Conservation (phyloP, 345 rosid genomes). For the Linum tenue region DNA sequence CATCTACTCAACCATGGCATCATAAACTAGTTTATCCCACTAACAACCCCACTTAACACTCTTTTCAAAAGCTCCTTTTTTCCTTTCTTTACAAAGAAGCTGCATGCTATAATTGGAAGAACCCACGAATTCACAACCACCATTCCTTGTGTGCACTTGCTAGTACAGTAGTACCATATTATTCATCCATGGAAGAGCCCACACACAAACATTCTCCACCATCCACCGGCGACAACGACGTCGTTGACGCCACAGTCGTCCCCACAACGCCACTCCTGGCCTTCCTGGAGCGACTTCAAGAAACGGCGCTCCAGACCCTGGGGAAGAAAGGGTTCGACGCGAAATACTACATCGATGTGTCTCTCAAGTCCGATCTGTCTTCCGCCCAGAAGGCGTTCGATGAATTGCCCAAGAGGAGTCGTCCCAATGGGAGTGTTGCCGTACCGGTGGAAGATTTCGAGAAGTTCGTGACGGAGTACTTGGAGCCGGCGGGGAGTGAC, state of each 20-base stretch:
- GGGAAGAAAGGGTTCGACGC: conserved; percentile 43
- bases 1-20: no score
- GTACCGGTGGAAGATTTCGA: conserved; percentile 15
- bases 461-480: conserved; percentile 23
- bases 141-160: no score
- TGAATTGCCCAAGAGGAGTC: conserved; percentile 26
- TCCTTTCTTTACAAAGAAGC: no score
- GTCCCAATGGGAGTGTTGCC: conserved; percentile 15
- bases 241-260: background rate
- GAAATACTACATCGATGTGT: conserved; percentile 56
- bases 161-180: no score
- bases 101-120: no score
- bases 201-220: no score
- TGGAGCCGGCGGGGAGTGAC: conserved; percentile 51
- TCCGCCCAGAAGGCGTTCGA: conserved; percentile 39
- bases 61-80: no score
- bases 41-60: no score
- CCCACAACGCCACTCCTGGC: conserved; percentile 30
- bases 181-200: no score
- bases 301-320: conserved; percentile 42
- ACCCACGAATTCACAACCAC: no score
- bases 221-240: no score
- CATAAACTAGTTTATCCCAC: no score
- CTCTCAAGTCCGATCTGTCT: conserved; percentile 42
- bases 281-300: conserved; percentile 64